Percentiles rank a stretch among this genome's conserved stretches.
Evolutionary conservation across 306 rosid genomes (phyloP).

Genomic region (Begonia loranthoides): DNA sequence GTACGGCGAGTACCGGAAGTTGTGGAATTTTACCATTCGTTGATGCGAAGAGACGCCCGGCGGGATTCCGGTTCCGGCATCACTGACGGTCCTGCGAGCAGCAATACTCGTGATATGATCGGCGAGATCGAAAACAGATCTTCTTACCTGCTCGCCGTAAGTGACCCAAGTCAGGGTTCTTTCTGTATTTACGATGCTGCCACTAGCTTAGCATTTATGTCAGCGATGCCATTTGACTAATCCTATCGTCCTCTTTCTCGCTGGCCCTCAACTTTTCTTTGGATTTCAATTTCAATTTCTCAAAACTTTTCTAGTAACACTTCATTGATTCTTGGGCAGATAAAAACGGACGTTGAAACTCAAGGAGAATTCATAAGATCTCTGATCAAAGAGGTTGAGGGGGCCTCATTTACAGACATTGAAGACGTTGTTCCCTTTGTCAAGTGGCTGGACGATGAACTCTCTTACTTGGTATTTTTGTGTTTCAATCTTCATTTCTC

Average conservation of each 20-base stretch:
- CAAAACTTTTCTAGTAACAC: too few species aligned
- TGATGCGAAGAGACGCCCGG: slow-evolving; percentile 75
- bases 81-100: slow-evolving; percentile 31
- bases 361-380: slow-evolving; percentile 27
- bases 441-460: slow-evolving; percentile 96
- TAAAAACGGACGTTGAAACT: slow-evolving; percentile 58
- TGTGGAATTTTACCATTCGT: slow-evolving; percentile 81
- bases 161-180: slow-evolving; percentile 6
- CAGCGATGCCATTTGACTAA: too few species aligned
- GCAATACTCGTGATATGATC: slow-evolving; percentile 83
- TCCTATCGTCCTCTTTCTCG: too few species aligned
- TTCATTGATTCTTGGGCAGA: slow-evolving; percentile 23
- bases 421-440: slow-evolving; percentile 77
- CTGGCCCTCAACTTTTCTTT: too few species aligned
- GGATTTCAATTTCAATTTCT: too few species aligned
- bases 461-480: slow-evolving; percentile 64
- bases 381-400: slow-evolving; percentile 73
- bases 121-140: slow-evolving; percentile 96
- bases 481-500: background rate
- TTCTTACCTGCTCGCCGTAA: slow-evolving; percentile 63
- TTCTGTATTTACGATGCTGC: too few species aligned
- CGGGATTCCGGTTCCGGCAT: slow-evolving; percentile 33
- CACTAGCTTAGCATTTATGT: too few species aligned
- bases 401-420: slow-evolving; percentile 59
- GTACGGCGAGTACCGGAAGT: slow-evolving; percentile 82